Base-by-base conservation (phyloP, 2,329 filamentous ascomycete genomes). In the Juglanconis oblonga region DNA sequence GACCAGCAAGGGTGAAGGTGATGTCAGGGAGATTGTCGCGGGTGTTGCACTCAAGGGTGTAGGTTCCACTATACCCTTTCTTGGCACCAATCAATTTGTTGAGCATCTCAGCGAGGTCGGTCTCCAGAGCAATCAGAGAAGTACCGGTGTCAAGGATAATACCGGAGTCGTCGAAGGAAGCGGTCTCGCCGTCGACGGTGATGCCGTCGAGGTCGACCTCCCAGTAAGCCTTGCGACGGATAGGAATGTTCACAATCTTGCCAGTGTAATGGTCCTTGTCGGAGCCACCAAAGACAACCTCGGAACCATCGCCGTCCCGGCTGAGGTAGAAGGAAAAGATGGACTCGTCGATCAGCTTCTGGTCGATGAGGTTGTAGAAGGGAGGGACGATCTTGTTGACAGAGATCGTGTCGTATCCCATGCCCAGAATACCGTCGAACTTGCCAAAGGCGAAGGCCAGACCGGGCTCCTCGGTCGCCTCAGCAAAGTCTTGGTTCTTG, bases 181-280 rank as follows among this genome's bases (percentile, higher is more conserved):
- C 93, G 67, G 86, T 88, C 72, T 90, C 86, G 56, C 93, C 84
- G 69, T 95, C 96, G 66, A 97, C 92, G 58, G 89, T 87, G 78
- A 99, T 95, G 65, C 92, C 84, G 71, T 98, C 89, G 64, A 99
- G 87, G 71, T 98, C 93, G 58, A 99, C 94, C 84, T 99, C 95
- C 95, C 95, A 99, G 86, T 99, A 99, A 53, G 95, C 95, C 89
- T 98, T 98, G 75, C 95, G 91, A 76, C 95, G 91, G 68, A 99
- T 86, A 58, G 95, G 95, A 68, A 99, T 92, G 76, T 92, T 96
- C 74, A 88, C 91, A 70, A 99, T 85, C 77, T 98, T 88, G 71
- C 95, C 95, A 44, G 83, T 87, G 75, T 83, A 87, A 82, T 95
- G 92, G 72, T 81, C 80, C 79, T 92, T 80, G 76, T 98, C 88